Evolutionary conservation across 192 early-diverging fungal species (phyloP).

Genomic region (Rhizoclosmatium globosum): DNA sequence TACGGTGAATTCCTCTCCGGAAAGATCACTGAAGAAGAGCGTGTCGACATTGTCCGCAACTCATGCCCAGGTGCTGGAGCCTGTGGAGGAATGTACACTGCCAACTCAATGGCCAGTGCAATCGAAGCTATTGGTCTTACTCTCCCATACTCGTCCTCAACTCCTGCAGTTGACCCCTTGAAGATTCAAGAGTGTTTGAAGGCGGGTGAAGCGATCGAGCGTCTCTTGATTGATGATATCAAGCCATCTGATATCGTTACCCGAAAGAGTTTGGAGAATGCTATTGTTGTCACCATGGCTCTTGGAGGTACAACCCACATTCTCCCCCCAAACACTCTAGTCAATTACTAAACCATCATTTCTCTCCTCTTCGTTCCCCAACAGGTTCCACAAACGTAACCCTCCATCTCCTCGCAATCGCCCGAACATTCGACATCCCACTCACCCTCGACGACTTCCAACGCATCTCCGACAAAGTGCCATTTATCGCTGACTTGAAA

Average conservation of each 20-base stretch:
- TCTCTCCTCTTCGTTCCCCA: not conserved
- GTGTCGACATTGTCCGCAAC: constrained; percentile 62
- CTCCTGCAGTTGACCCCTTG: constrained; percentile 86
- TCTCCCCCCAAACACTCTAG: not conserved
- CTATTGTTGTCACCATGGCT: constrained; percentile 91
- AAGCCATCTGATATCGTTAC: constrained; percentile 98
- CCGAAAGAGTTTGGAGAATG: constrained; percentile 92
- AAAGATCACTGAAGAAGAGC: constrained; percentile 86
- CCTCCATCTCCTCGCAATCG: constrained; percentile 92
- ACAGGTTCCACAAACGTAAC: constrained; percentile 95
- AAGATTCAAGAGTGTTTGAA: constrained; percentile 89
- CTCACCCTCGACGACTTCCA: constrained; percentile 97
- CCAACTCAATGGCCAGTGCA: constrained; percentile 96
- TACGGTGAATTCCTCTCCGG: constrained; percentile 95
- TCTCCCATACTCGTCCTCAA: constrained; percentile 94
- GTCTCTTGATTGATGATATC: constrained; percentile 90
- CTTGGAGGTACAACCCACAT: constrained; percentile 73
- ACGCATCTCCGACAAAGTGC: constrained; percentile 83
- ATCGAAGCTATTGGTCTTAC: constrained; percentile 98
- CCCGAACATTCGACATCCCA: constrained; percentile 81
- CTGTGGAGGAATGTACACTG: constrained; percentile 99
- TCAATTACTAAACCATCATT: not conserved
- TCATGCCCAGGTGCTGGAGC: constrained; percentile 87
- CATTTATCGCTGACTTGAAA: constrained; percentile 98
- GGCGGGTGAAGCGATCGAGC: constrained; percentile 87